Base-by-base conservation (phyloP, 78 protist species). In the Dictyostelium brefeldianum region DNA sequence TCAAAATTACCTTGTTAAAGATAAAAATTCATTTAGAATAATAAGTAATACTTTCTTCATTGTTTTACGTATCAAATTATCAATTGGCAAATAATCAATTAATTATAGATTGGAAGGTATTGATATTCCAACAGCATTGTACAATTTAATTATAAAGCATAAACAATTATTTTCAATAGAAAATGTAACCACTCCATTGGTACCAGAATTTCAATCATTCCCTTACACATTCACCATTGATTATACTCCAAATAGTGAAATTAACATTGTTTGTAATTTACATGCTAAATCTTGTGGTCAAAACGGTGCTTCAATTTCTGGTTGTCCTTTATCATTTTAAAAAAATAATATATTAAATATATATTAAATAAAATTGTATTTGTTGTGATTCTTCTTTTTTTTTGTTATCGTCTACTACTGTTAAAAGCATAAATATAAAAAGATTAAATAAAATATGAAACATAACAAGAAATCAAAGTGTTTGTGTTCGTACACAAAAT, bases 11-110 rank as follows among this genome's bases (percentile, higher is more conserved):
- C n/a, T 22, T 1, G 43, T 36, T 36, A 6, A n/a, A 7, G 31
- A 6, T 18, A 6, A 18, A 5, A 57, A 57, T 57, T 57, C 67
- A 57, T 57, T 57, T 57, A 57, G 67, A 57, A 57, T 57, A n/a
- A n/a, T n/a, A n/a, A n/a, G n/a, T n/a, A n/a, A n/a, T 57, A 1
- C 67, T 57, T 57, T 57, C 67, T n/a, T 57, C 67, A 57, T 57
- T n/a, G 31, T 57, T 57, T 57, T 57, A n/a, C n/a, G 11, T 57
- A 5, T n/a, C 22, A n/a, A 57, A 10, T 57, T 22, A 18, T 8
- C 15, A 57, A n/a, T n/a, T 12, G 0, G 5, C 2, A 7, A 57
- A 57, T 18, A 25, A 57, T n/a, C 4, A 8, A 18, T 6, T 8
- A 57, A n/a, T 3, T 57, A 1, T 57, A 57, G 67, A 57, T 22